phyloP scores from a whole-genome alignment of 192 early-diverging fungal species.

The Coemansia sp. region DNA sequence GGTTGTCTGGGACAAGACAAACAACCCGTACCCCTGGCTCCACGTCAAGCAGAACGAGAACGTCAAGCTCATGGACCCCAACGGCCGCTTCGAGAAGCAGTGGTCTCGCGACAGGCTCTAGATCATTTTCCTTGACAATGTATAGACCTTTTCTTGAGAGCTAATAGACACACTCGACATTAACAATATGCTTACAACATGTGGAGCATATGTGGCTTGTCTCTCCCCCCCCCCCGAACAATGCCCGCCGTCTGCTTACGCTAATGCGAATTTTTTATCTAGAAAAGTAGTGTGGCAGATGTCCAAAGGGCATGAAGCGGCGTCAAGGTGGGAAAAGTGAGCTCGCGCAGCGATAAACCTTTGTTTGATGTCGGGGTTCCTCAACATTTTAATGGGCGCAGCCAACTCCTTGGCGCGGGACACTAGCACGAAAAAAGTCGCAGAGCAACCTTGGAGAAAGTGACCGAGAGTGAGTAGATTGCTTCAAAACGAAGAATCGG shows the following conservation, averaged over 20 bases:
- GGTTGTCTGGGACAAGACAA: slow-evolving; percentile 50
- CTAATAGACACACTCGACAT: not conserved
- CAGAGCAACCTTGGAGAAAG: not conserved
- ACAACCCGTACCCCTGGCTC: slow-evolving; percentile 53
- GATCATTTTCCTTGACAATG: not conserved
- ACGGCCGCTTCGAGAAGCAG: slow-evolving; percentile 44
- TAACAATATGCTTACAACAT: not conserved
- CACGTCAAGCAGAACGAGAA: slow-evolving; percentile 54
- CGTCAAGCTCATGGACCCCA: slow-evolving; percentile 51
- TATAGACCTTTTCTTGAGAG: not conserved
- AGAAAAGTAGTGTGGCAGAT: no score
- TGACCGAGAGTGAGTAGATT: slow-evolving; percentile 6
- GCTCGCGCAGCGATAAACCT: slow-evolving; percentile 36
- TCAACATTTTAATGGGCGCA: slow-evolving; percentile 13
- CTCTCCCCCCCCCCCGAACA: no score
- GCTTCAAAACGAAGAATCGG: slow-evolving; percentile 33
- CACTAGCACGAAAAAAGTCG: slow-evolving; percentile 8
- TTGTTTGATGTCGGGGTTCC: slow-evolving; percentile 29
- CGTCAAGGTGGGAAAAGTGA: not conserved
- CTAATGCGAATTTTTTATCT: no score
- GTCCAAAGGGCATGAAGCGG: slow-evolving; percentile 50
- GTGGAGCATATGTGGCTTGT: no score
- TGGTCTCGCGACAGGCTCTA: slow-evolving; percentile 51
- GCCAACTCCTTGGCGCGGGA: slow-evolving; percentile 48
- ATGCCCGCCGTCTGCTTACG: no score